Evolutionary conservation across 176 grass and related monocot genomes (phyloP), one percentile per base, ranked within the genome.

Genomic region (Carex myosuroides): DNA sequence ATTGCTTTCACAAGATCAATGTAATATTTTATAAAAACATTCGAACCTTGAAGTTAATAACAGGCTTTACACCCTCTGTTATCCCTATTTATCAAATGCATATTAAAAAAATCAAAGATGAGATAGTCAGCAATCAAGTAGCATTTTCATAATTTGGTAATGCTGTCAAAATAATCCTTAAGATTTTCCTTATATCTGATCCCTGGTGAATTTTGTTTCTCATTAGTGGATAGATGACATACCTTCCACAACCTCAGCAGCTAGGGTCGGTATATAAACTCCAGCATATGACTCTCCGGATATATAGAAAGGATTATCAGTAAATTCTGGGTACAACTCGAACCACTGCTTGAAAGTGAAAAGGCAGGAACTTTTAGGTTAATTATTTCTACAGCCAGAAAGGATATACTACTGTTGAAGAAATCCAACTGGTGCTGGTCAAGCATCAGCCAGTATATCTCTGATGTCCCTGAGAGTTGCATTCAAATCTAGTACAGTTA

Each of bases 281-380:
- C 95, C 95, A 84, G 88, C 92, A 80, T 91, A 98, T 39, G 95
- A 98, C 64, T 98, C 92, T 26, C 95, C 95, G 1, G 95, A 81
- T 44, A 98, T 90, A 85, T 98, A 98, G 55, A 98, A 98, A 0
- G 89, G 82, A 55, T 98, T 98, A 0, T 70, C 79, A 77, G 88
- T 87, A 70, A 94, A 91, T 84, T 94, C 86, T 0, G 87, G 89
- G 69, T 94, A 98, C 70, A 89, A 68, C 52, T 93, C 69, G 24
- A 93, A 94, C 95, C 95, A 98, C 95, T 94, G 88, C 68, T 67
- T 59, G 61, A 56, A 8, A 60, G 26, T 26, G 9, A 83, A 46
- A 83, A 89, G 26, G 57, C 20, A 74, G 42, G 67, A 35, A 22
- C 89, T 92, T 95, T 95, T 48, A 90, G 48, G 72, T 53, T 55